Evolutionary conservation across 306 rosid species (phyloP), one percentile per base, ranked within the genome.

Genomic region (Quercus dentata): DNA sequence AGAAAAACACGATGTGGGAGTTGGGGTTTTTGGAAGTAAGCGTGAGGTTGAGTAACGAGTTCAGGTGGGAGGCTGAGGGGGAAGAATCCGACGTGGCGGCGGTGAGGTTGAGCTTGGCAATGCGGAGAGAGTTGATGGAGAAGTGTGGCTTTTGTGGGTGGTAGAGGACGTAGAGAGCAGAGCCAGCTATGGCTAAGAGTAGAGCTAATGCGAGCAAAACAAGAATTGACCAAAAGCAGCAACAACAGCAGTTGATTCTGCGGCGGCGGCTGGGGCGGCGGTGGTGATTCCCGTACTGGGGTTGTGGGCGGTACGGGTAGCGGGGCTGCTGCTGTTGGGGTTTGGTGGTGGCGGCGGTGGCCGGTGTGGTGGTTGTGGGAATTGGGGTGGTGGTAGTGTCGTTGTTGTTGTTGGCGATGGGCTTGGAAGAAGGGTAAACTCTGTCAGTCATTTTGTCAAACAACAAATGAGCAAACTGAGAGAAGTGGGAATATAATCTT

Each of bases 181-280:
- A 89, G 27, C 90, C 98, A 69, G 92, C 90, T 1, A 95, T 91
- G 20, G 97, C 89, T 1, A 85, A 92, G 67, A 93, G 89, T 35
- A 95, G 94, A 0, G 88, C 87, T 0, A 83, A 74, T 18, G 77
- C 85, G 11, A 95, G 84, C 57, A 93, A 2, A 18, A 84, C 3
- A 65, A 95, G 91, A 4, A 95, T 81, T 0, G 94, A 83, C 99
- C 99, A 95, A 90, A 95, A 95, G 71, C 97, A 95, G 76, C 90
- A 95, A 87, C 99, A 91, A 81, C 99, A 95, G 82, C 97, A 91
- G 91, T 89, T 75, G 58, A 77, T 82, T 3, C 98, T 94, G 75
- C 81, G 31, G 69, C 92, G 83, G 8, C 97, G 90, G 33, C 17
- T 49, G 54, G 85, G 94, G 15, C 86, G 94, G 38, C 88, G 91